Conservation (phyloP, 2,329 filamentous ascomycete genomes). For the Botrytis sinoallii region DNA sequence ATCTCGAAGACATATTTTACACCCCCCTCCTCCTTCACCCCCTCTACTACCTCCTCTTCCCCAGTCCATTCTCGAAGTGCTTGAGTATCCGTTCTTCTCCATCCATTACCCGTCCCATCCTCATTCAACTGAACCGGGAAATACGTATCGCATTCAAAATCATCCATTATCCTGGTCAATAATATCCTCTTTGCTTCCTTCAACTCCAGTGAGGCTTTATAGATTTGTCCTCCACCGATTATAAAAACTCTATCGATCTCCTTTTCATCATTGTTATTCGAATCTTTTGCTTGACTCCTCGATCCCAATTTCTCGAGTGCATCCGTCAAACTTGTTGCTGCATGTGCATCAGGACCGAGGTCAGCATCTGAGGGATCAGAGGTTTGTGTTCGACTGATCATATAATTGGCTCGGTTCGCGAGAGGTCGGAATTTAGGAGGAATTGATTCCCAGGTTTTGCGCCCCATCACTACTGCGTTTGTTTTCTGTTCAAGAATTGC, state of each 20-base stretch:
- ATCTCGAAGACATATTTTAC: slow-evolving; percentile 69
- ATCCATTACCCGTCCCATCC: slow-evolving; percentile 41
- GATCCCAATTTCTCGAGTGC: neutral
- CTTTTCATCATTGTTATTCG: neutral
- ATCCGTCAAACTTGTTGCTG: neutral
- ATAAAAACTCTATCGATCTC: slow-evolving; percentile 54
- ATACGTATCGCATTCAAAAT: slow-evolving; percentile 74
- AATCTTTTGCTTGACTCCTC: neutral
- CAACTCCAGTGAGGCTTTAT: slow-evolving; percentile 64
- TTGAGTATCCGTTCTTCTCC: slow-evolving; percentile 51
- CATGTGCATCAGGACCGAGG: neutral
- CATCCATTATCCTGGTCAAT: slow-evolving; percentile 63
- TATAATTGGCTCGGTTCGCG: slow-evolving; percentile 74
- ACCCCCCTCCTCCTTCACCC: slow-evolving; percentile 59
- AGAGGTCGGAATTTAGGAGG: slow-evolving; percentile 76
- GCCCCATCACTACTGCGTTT: slow-evolving; percentile 93
- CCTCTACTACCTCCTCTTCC: slow-evolving; percentile 54
- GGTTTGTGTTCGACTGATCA: slow-evolving; percentile 58
- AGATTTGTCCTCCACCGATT: slow-evolving; percentile 88
- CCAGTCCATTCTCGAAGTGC: slow-evolving; percentile 63
- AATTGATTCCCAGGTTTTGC: slow-evolving; percentile 94
- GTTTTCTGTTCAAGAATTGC: slow-evolving; percentile 19
- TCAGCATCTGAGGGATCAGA: neutral
- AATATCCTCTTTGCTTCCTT: slow-evolving; percentile 60
- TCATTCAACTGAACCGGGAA: slow-evolving; percentile 59